Percentiles rank a stretch among this genome's conserved stretches.
phyloP scores from a whole-genome alignment of 352 stramenopile species.

The Phytophthora palmivora region DNA sequence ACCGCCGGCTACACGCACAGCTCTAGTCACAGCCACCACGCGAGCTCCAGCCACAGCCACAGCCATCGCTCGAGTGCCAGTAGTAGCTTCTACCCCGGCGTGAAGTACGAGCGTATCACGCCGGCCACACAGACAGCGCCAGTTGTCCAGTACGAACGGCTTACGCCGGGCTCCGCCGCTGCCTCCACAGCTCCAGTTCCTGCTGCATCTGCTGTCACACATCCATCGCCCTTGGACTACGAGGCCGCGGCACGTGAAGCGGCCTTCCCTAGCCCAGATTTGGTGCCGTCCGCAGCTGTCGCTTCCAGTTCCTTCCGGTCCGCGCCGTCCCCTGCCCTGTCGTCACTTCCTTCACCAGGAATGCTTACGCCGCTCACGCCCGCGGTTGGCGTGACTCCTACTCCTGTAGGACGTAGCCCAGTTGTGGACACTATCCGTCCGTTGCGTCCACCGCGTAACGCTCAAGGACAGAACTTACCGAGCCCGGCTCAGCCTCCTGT shows the following conservation, averaged over 20 bases:
- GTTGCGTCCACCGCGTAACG: constrained; percentile 24
- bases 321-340: constrained; percentile 42
- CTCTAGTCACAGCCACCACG: constrained; percentile 7
- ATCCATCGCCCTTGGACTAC: constrained; percentile 50
- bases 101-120: constrained; percentile 62
- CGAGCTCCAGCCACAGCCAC: constrained; percentile 12
- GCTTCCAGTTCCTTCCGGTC: constrained; percentile 44
- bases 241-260: constrained; percentile 44
- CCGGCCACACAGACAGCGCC: constrained; percentile 26
- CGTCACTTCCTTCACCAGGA: constrained; percentile 53
- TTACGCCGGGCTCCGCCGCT: constrained; percentile 46
- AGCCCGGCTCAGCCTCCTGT: constrained; percentile 29
- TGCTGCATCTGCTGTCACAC: constrained; percentile 2
- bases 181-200: constrained; percentile 6
- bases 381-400: constrained; percentile 11
- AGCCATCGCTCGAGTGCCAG: constrained; percentile 17
- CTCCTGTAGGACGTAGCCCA: constrained; percentile 45
- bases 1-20: constrained; percentile 21
- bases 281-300: constrained; percentile 33
- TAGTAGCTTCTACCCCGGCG: constrained; percentile 42
- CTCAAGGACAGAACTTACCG: constrained; percentile 16
- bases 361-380: constrained; percentile 61
- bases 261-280: constrained; percentile 45
- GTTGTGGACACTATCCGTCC: constrained; percentile 39
- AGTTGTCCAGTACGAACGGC: constrained; percentile 57